phyloP scores from a whole-genome alignment of 2,329 filamentous ascomycete species.

The Fusarium phyllophilum region DNA sequence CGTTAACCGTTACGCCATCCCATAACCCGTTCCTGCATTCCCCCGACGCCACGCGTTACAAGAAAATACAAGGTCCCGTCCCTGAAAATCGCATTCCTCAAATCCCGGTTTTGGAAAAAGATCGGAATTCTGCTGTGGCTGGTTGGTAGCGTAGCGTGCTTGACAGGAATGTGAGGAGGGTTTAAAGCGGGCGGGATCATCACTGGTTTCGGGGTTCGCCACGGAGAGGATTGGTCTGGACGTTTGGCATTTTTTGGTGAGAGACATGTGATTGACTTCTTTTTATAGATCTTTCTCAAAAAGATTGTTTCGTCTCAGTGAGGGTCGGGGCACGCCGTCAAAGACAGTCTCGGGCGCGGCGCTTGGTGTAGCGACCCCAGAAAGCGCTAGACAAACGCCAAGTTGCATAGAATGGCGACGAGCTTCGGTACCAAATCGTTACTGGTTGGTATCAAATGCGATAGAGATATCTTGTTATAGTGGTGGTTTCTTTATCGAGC shows the following conservation, averaged over 20 bases:
- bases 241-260: not conserved
- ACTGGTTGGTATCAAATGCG: rapidly evolving
- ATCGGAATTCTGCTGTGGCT: conserved; percentile 19
- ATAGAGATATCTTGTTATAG: rapidly evolving
- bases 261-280: not conserved
- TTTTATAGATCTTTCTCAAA: not conserved
- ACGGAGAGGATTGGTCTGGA: conserved; percentile 2
- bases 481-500: too few species aligned
- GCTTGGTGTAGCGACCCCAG: not conserved
- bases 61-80: not conserved
- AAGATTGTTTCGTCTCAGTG: not conserved
- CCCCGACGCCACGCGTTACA: conserved; percentile 7
- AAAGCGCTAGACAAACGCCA: not conserved
- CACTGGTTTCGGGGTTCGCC: conserved; percentile 3
- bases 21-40: not conserved
- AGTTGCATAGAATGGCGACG: too few species aligned
- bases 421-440: rapidly evolving
- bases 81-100: conserved; percentile 17
- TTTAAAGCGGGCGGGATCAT: not conserved
- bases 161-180: conserved; percentile 13
- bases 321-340: not conserved
- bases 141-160: not conserved
- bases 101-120: not conserved
- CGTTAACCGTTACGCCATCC: conserved; percentile 9
- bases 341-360: not conserved